phyloP scores from a whole-genome alignment of 2,329 filamentous ascomycete species.

The Phoma sp. region DNA sequence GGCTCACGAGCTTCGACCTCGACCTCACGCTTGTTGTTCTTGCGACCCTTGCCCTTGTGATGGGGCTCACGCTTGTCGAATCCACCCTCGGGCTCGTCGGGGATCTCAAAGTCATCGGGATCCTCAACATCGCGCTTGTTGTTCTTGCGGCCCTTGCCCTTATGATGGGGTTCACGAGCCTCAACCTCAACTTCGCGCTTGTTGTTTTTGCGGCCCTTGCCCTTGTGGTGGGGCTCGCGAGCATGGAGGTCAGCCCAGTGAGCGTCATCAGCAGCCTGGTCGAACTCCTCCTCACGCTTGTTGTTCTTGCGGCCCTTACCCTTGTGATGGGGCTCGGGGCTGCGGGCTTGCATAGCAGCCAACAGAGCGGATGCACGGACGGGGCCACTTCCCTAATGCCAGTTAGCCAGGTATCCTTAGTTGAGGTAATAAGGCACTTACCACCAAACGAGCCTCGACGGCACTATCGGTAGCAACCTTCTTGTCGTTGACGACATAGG shows the following conservation, averaged over 20 bases:
- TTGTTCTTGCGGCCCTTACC: conserved; percentile 14
- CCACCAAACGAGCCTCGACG: conserved; percentile 36
- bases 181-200: conserved; percentile 2
- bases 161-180: conserved; percentile 13
- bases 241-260: conserved; percentile 9
- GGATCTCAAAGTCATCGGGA: conserved; percentile 14
- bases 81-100: conserved; percentile 7
- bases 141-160: conserved; percentile 21
- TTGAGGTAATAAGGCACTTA: conserved; percentile 15
- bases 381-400: conserved; percentile 31
- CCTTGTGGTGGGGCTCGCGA: conserved; percentile 20
- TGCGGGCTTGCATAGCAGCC: conserved; percentile 28
- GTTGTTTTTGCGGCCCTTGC: conserved; percentile 6
- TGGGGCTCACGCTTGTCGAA: conserved; percentile 19
- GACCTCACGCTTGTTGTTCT: conserved; percentile 16
- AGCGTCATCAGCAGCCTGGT: conserved; percentile 17
- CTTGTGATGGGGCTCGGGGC: conserved; percentile 23
- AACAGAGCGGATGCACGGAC: conserved; percentile 27
- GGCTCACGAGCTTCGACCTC: conserved; percentile 11
- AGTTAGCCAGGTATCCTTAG: conserved; percentile 13
- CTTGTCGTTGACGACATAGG: conserved; percentile 41
- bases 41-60: conserved; percentile 23
- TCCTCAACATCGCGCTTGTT: conserved; percentile 11
- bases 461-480: conserved; percentile 25
- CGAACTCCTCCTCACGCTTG: conserved; percentile 11